phyloP scores from a whole-genome alignment of 192 early-diverging fungal genomes.

The Phlyctochytrium bullatum region DNA sequence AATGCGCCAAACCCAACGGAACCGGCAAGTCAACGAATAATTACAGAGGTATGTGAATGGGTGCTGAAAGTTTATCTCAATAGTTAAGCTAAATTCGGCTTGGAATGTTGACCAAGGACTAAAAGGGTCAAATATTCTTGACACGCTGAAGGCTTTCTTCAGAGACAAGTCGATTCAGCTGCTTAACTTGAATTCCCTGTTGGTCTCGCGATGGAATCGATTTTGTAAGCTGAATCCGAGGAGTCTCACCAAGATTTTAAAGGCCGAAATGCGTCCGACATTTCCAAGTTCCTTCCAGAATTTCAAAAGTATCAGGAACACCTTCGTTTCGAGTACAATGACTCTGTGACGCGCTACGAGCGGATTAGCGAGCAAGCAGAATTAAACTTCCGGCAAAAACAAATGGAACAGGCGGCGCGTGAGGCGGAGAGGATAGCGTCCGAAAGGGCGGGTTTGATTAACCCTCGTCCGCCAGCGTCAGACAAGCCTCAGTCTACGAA shows the following conservation, averaged over 20 bases:
- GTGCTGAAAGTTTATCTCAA: no score
- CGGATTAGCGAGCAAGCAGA: constrained; percentile 39
- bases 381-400: constrained; percentile 15
- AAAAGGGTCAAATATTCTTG: constrained; percentile 14
- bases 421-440: constrained; percentile 21
- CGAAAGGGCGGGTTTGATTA: constrained; percentile 26
- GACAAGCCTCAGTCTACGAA: constrained; percentile 16
- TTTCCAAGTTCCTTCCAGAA: constrained; percentile 21
- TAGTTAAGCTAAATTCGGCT: no score
- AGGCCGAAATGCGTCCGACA: constrained; percentile 42
- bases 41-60: constrained; percentile 43
- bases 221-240: constrained; percentile 40
- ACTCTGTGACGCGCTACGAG: constrained; percentile 42
- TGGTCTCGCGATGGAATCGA: constrained; percentile 49
- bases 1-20: constrained; percentile 28
- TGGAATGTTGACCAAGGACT: constrained; percentile 42
- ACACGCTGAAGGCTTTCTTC: constrained; percentile 37
- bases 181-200: constrained; percentile 37
- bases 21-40: constrained; percentile 16
- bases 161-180: constrained; percentile 26
- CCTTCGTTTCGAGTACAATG: constrained; percentile 39
- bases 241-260: constrained; percentile 2
- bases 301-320: constrained; percentile 42
- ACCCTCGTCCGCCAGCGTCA: constrained; percentile 8
- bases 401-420: constrained; percentile 13